Conservation (phyloP, 1,284 basidiomycete species). For the Kwoniella shivajii region DNA sequence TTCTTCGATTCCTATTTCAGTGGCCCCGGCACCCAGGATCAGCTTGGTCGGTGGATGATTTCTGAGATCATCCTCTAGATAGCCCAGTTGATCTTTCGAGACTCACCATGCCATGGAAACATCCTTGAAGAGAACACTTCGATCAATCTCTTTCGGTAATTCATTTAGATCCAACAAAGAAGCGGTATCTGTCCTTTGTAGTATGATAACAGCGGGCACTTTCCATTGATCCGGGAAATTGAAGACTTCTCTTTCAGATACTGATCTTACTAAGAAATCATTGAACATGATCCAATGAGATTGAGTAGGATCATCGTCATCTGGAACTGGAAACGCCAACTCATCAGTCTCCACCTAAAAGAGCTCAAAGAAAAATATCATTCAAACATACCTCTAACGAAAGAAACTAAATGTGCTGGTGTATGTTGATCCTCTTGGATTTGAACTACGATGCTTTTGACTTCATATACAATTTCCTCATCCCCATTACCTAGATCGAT, state of each 20-base stretch:
- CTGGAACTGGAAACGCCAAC: conserved; percentile 35
- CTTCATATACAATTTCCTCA: conserved; percentile 65
- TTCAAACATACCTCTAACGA: conserved; percentile 68
- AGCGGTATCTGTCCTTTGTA: conserved; percentile 72
- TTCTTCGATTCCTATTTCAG: conserved; percentile 69
- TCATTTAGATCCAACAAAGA: conserved; percentile 65
- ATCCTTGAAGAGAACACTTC: conserved; percentile 77
- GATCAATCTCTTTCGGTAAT: conserved; percentile 71
- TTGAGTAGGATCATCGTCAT: conserved; percentile 58
- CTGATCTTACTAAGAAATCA: conserved; percentile 86
- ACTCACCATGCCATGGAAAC: conserved; percentile 79
- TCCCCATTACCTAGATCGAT: conserved; percentile 56
- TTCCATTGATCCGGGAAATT: conserved; percentile 91
- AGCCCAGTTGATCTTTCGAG: no score
- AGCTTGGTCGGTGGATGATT: not conserved
- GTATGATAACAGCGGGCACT: conserved; percentile 85
- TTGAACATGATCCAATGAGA: conserved; percentile 90
- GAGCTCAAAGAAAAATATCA: not conserved
- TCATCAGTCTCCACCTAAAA: not conserved
- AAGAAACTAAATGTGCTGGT: conserved; percentile 83
- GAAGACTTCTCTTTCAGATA: conserved; percentile 82
- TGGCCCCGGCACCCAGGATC: not conserved
- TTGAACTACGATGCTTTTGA: conserved; percentile 75
- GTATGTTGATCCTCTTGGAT: conserved; percentile 71
- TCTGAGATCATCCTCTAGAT: not conserved